These are phyloP conservation scores for Hemisphaericaspora lyxosophila DNA, from an alignment of 1,139 yeast genomes.

Conservation along the genomic window DNA sequence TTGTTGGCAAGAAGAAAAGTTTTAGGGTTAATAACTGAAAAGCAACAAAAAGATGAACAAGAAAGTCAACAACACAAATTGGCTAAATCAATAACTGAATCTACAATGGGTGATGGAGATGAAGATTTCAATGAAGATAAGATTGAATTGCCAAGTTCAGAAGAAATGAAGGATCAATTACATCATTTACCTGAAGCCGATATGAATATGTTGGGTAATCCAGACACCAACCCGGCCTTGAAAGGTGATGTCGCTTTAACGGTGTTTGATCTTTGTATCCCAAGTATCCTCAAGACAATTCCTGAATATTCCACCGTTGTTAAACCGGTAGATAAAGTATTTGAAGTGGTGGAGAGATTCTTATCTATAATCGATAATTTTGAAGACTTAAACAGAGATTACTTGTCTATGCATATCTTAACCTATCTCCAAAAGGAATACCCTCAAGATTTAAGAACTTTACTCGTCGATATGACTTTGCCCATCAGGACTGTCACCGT, in stretches of 20 bases:
- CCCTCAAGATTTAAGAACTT: constrained; percentile 40
- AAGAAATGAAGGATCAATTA: constrained; percentile 59
- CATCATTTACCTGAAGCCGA: constrained; percentile 84
- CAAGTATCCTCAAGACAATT: constrained; percentile 42
- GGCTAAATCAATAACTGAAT: constrained; percentile 24
- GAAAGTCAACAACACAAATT: constrained; percentile 38
- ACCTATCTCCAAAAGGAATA: constrained; percentile 45
- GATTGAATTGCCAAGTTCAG: constrained; percentile 53
- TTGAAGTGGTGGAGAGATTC: constrained; percentile 46
- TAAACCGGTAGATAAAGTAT: constrained; percentile 35
- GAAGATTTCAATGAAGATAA: constrained; percentile 37
- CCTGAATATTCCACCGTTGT: constrained; percentile 26
- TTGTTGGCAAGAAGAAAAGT: constrained; percentile 80
- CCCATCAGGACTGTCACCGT: constrained; percentile 58
- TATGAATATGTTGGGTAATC: constrained; percentile 79
- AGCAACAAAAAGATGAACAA: constrained; percentile 59
- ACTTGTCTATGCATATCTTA: constrained; percentile 65
- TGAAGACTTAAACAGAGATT: constrained; percentile 64
- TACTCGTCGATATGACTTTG: constrained; percentile 59
- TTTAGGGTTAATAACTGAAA: constrained; percentile 72
- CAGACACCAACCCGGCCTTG: constrained; percentile 85
- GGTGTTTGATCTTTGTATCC: constrained; percentile 71
- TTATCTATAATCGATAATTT: constrained; percentile 64
- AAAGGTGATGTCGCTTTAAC: constrained; percentile 87
- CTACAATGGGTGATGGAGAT: constrained; percentile 28